These are phyloP conservation scores for Mucor sp. DNA, from an alignment of 371 early-diverging fungal genomes.

Conservation along the genomic window DNA sequence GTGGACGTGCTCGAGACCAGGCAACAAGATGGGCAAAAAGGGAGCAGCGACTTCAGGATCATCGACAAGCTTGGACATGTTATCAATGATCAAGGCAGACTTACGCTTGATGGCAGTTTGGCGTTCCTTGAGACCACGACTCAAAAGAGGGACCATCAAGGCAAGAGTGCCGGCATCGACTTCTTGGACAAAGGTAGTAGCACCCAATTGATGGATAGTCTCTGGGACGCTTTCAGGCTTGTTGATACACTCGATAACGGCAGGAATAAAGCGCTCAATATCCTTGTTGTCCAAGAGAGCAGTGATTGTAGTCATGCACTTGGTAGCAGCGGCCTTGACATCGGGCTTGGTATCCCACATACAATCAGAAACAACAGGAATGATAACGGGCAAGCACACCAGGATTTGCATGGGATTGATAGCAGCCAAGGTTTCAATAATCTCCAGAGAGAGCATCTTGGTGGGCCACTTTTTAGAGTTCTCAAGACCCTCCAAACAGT, in stretches of 20 bases:
- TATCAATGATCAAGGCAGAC: conserved; percentile 83
- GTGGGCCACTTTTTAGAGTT: conserved; percentile 82
- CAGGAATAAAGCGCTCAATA: conserved; percentile 60
- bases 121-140: conserved; percentile 74
- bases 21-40: conserved; percentile 79
- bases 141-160: conserved; percentile 78
- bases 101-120: conserved; percentile 73
- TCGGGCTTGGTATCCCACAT: conserved; percentile 79
- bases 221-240: conserved; percentile 66
- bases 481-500: conserved; percentile 58
- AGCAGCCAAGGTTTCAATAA: conserved; percentile 55
- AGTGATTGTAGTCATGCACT: conserved; percentile 54
- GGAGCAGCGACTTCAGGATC: conserved; percentile 79
- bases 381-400: conserved; percentile 62
- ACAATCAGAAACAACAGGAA: conserved; percentile 73
- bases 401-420: conserved; percentile 64
- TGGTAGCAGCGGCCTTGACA: conserved; percentile 52
- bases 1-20: conserved; percentile 73
- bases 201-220: conserved; percentile 66
- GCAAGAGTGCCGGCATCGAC: conserved; percentile 81
- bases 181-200: conserved; percentile 76
- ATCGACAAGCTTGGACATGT: conserved; percentile 84
- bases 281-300: conserved; percentile 33
- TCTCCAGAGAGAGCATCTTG: conserved; percentile 61
- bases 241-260: conserved; percentile 64